Evolutionary conservation across 2,329 filamentous ascomycete species (phyloP).

Genomic region (Hymenoscyphus fraxineus): DNA sequence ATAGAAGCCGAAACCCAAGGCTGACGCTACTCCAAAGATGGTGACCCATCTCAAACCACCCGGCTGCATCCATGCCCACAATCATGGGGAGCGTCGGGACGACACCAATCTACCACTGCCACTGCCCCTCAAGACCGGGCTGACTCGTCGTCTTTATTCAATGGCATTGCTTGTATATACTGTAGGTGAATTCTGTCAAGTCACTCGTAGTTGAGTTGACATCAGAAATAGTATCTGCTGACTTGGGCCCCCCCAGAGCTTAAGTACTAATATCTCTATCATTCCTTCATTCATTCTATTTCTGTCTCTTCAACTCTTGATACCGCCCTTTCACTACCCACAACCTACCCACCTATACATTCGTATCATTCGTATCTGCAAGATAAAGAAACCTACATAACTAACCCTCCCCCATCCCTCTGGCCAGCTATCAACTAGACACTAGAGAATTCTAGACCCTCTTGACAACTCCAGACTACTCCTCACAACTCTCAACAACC

Average conservation of each 20-base stretch:
- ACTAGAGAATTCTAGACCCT: background rate
- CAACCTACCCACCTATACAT: background rate
- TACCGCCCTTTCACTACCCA: background rate
- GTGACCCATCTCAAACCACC: background rate
- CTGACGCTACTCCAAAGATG: background rate
- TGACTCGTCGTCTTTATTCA: constrained; percentile 9
- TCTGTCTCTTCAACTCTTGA: background rate
- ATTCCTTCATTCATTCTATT: constrained; percentile 7
- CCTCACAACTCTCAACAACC: background rate
- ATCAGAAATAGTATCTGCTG: constrained; percentile 2
- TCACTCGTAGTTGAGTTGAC: background rate
- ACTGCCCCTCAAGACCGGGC: background rate
- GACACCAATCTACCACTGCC: background rate
- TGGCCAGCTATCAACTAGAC: background rate
- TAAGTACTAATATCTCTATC: too few species aligned
- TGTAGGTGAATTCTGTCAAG: background rate
- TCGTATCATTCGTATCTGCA: background rate
- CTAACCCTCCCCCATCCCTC: background rate
- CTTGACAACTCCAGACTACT: constrained; percentile 1
- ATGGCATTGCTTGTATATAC: background rate
- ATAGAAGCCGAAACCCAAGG: too few species aligned
- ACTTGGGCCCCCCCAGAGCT: background rate
- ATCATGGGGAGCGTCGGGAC: background rate
- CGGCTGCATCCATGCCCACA: background rate
- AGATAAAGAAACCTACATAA: background rate